Conservation (phyloP, 1,284 basidiomycete genomes). For the Sutorius eximius region DNA sequence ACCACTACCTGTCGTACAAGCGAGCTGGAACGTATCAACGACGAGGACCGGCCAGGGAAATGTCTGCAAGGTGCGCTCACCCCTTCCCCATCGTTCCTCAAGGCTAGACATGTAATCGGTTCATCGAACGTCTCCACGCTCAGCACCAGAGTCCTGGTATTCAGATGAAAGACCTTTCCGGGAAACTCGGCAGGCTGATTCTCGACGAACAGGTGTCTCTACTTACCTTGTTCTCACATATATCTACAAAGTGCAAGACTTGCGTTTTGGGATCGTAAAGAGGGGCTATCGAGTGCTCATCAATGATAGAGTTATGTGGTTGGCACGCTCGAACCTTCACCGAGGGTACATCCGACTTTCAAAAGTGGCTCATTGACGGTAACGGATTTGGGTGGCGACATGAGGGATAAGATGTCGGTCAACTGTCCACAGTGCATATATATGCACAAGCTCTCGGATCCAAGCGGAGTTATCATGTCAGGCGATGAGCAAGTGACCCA, state of each 20-base stretch:
- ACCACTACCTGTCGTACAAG: slow-evolving; percentile 21
- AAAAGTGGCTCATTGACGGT: slow-evolving; percentile 48
- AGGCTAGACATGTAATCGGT: slow-evolving; percentile 23
- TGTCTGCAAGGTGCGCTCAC: slow-evolving; percentile 6
- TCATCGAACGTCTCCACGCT: slow-evolving; percentile 26
- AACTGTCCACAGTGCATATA: background rate
- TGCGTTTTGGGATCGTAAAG: slow-evolving; percentile 55
- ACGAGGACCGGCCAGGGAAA: background rate
- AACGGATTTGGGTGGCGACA: slow-evolving; percentile 24
- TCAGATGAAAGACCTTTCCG: slow-evolving; percentile 25
- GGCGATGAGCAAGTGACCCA: slow-evolving; percentile 7
- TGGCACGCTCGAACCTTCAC: slow-evolving; percentile 52
- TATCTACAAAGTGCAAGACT: slow-evolving; percentile 67
- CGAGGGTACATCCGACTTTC: slow-evolving; percentile 56
- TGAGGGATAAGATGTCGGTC: slow-evolving; percentile 5
- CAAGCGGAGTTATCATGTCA: slow-evolving; percentile 10
- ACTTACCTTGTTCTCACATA: slow-evolving; percentile 51
- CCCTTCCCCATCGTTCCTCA: slow-evolving; percentile 15
- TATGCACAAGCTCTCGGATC: slow-evolving; percentile 8
- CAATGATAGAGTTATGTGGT: slow-evolving; percentile 2
- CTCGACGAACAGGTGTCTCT: slow-evolving; percentile 40
- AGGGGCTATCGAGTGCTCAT: slow-evolving; percentile 45
- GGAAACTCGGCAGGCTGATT: background rate
- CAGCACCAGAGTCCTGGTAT: slow-evolving; percentile 16
- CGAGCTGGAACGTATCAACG: slow-evolving; percentile 12